phyloP scores from a whole-genome alignment of 371 early-diverging fungal species.

The Circinella umbellata region DNA sequence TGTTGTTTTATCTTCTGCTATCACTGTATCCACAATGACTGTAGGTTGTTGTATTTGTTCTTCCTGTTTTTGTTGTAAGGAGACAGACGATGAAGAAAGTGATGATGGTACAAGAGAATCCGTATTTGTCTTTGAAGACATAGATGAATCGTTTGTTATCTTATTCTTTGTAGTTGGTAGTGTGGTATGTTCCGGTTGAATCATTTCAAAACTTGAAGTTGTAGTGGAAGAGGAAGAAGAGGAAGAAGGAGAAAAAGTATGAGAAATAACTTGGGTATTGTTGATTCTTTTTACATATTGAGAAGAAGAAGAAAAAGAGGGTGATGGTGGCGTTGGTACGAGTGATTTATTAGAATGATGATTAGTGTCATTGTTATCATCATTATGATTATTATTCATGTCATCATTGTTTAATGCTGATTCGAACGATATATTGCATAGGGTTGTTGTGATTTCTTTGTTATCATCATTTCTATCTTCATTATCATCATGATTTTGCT shows the following conservation, averaged over 20 bases:
- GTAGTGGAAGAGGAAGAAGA: not conserved
- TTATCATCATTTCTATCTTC: not conserved
- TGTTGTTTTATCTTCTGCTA: not conserved
- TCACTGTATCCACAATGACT: too few relatives aligned
- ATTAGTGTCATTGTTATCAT: not conserved
- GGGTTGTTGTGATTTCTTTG: not conserved
- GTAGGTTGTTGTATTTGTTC: not conserved
- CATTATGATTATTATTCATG: not conserved
- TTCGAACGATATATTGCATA: too few relatives aligned
- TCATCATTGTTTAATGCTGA: not conserved
- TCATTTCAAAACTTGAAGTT: slow-evolving; percentile 9
- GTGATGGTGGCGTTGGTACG: not conserved
- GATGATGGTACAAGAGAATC: not conserved
- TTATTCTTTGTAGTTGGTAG: not conserved
- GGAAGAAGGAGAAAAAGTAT: not conserved
- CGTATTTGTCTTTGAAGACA: not conserved
- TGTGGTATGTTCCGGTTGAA: not conserved
- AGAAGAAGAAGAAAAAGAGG: not conserved
- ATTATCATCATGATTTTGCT: not conserved
- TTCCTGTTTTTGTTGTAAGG: not conserved
- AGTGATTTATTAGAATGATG: not conserved
- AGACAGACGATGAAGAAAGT: not conserved
- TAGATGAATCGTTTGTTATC: not conserved
- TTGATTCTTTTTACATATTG: not conserved
- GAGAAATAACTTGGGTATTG: not conserved